phyloP scores from a whole-genome alignment of 257 asterid species.

The Rubia yunnanensis region DNA sequence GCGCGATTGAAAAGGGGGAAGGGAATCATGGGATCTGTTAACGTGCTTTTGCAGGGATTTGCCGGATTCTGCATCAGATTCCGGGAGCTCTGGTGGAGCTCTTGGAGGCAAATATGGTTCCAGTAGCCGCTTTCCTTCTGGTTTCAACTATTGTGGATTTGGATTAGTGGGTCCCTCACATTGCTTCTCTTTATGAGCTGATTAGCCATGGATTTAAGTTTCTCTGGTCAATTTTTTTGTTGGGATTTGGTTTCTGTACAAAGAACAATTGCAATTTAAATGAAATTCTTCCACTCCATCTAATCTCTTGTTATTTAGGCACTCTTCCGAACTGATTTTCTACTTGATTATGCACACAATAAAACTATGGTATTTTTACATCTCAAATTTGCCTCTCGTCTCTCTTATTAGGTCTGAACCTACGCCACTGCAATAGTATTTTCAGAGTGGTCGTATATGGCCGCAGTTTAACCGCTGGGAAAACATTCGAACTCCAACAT shows the following conservation, averaged over 20 bases:
- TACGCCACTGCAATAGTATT: too few relatives aligned
- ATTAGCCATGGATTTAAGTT: background rate
- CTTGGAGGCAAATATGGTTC: background rate
- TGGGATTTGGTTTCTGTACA: background rate
- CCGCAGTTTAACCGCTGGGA: too few relatives aligned
- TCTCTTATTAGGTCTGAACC: too few relatives aligned
- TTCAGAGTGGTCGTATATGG: too few relatives aligned
- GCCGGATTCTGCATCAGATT: too few relatives aligned
- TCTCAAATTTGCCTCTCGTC: too few relatives aligned
- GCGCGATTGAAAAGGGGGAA: background rate
- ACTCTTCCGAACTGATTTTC: too few relatives aligned
- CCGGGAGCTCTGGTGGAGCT: background rate
- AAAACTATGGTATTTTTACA: too few relatives aligned
- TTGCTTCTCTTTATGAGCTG: background rate
- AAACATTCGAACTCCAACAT: too few relatives aligned
- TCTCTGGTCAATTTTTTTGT: background rate
- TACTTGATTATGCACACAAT: too few relatives aligned
- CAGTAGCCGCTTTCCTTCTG: background rate
- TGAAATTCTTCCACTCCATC: background rate
- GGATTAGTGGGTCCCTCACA: too few relatives aligned
- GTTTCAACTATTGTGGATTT: too few relatives aligned
- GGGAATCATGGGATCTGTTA: background rate
- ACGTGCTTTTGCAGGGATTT: conserved; percentile 3
- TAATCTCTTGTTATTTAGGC: background rate
- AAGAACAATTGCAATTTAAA: background rate